Evolutionary conservation across 2,329 filamentous ascomycete genomes (phyloP), one percentile per base, ranked within the genome.

Genomic region (Rosellinia necatrix): DNA sequence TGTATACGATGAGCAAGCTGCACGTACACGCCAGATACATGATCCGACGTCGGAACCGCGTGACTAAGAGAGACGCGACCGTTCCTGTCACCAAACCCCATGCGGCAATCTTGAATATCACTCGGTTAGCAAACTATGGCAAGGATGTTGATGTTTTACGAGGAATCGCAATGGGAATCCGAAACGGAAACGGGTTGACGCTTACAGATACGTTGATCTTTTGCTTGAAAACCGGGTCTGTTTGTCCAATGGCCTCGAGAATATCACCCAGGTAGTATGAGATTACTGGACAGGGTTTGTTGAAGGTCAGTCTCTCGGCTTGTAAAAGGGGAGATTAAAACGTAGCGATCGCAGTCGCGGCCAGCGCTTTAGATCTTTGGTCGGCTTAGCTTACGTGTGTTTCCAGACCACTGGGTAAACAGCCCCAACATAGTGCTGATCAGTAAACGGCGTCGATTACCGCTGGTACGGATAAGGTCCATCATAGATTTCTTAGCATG

Each of bases 161-260:
- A 4, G 12, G 41, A 4, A 42, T 15, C 6, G 12, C 7, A 34
- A 12, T 2, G 3, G 12, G 41, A 4, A 42, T 15, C 6, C 9
- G 7, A 5, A 15, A 30, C 17, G 8, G 15, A 17, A 24, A 30
- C n/a, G 10, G 21, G n/a, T 9, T 25, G 9, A 32, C 40, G 9
- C 59, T 53, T 60, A 64, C 61, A 6, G 75, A 74, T 10, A 81
- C 66, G 60, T 78, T 78, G 65, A 79, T 76, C 19, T 75, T 71
- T 2, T 75, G 76, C 66, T 81, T 80, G 46, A 72, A 72, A 8
- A 70, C 68, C 9, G 72, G 67, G 9, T 67, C 66, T 1, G 68
- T 76, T 59, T 74, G 77, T 13, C 77, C 76, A 61, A 80, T 78
- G 64, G 78, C 76, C 2, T 70, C 65, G 43, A 79, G 75, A 9